These are phyloP conservation scores for Narthecium ossifragum DNA, from an alignment of 106 monocot genomes.

Conservation along the genomic window DNA sequence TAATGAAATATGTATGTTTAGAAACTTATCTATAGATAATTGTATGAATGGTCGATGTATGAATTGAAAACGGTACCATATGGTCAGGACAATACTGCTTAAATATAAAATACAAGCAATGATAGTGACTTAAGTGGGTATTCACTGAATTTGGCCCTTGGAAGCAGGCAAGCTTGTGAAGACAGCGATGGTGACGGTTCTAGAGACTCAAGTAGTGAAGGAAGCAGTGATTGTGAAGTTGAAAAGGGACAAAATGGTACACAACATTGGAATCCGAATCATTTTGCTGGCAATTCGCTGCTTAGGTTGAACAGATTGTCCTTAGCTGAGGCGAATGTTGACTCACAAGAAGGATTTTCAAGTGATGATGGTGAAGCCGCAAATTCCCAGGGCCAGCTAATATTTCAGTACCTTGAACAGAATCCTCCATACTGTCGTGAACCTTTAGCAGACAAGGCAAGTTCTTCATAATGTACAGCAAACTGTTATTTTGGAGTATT, in stretches of 20 bases:
- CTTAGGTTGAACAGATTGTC: constrained; percentile 25
- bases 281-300: background rate
- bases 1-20: no score
- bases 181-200: constrained; percentile 49
- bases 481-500: background rate
- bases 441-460: constrained; percentile 72
- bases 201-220: constrained; percentile 58
- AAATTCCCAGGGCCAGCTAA: constrained; percentile 29
- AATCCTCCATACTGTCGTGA: constrained; percentile 59
- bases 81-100: no score
- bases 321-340: constrained; percentile 19
- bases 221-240: constrained; percentile 60
- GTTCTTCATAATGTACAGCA: background rate
- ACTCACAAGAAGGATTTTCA: constrained; percentile 34
- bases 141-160: no score
- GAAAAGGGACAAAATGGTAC: constrained; percentile 33
- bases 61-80: no score
- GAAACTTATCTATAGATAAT: no score
- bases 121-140: no score
- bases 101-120: no score
- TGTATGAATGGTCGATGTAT: no score
- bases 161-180: constrained; percentile 34
- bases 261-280: constrained; percentile 13
- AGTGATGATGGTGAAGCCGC: constrained; percentile 52
- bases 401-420: constrained; percentile 62